Conservation (phyloP, 805 yeast genomes). For the Sugiyamaella marilandica region DNA sequence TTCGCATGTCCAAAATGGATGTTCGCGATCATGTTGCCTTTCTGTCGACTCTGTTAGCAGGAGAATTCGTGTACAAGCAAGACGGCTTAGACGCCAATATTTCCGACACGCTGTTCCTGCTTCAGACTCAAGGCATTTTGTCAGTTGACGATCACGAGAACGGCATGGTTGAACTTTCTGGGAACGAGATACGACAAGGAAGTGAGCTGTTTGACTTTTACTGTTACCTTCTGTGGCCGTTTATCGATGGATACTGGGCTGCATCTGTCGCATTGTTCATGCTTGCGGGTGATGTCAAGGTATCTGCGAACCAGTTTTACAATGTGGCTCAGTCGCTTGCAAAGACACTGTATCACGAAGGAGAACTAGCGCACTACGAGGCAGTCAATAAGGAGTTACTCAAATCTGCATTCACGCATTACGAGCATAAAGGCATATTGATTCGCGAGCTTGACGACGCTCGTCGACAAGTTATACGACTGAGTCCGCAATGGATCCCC, state of each 20-base stretch:
- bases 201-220: conserved; percentile 37
- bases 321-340: conserved; percentile 36
- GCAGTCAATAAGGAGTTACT: conserved; percentile 39
- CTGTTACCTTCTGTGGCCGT: conserved; percentile 41
- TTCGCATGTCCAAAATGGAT: conserved; percentile 25
- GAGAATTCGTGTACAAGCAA: conserved; percentile 38
- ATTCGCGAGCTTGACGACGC: conserved; percentile 21
- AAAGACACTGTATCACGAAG: conserved; percentile 40
- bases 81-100: conserved; percentile 35
- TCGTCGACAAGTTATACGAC: conserved; percentile 18
- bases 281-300: conserved; percentile 20
- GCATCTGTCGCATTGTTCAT: conserved; percentile 34
- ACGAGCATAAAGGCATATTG: conserved; percentile 32
- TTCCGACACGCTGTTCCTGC: conserved; percentile 26
- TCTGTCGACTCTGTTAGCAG: conserved; percentile 34
- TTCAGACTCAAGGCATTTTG: conserved; percentile 31
- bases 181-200: conserved; percentile 16
- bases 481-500: conserved; percentile 26
- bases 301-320: conserved; percentile 31
- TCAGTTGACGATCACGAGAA: conserved; percentile 20
- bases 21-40: conserved; percentile 31
- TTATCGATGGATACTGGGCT: conserved; percentile 41
- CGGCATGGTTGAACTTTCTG: conserved; percentile 21
- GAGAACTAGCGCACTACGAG: conserved; percentile 38
- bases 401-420: conserved; percentile 34